A percentile compares a stretch with the other conserved stretches of the same genome.
Evolutionary conservation across 2,329 filamentous ascomycete genomes (phyloP).

Genomic region (Pseudopyrenochaeta lycopersici): DNA sequence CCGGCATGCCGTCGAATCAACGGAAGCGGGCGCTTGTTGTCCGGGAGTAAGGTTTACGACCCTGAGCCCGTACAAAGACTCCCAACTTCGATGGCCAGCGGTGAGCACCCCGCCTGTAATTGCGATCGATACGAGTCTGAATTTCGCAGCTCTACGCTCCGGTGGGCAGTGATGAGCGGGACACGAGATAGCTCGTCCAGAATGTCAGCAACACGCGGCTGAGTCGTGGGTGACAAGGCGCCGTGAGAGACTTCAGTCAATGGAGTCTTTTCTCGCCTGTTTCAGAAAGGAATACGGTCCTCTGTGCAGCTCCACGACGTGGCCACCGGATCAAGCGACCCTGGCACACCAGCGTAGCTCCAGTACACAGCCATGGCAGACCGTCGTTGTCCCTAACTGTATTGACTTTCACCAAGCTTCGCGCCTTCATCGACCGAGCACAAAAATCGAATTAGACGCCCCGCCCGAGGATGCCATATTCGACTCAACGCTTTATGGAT

Average conservation of each 20-base stretch:
- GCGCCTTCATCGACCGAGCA: slow-evolving; percentile 4
- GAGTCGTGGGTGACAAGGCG: slow-evolving; percentile 29
- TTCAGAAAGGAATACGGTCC: slow-evolving; percentile 5
- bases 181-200: slow-evolving; percentile 16
- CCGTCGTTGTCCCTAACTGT: slow-evolving; percentile 9
- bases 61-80: slow-evolving; percentile 10
- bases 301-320: slow-evolving; percentile 19
- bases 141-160: slow-evolving; percentile 17
- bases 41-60: slow-evolving; percentile 12
- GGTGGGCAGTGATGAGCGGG: slow-evolving; percentile 20
- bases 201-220: slow-evolving; percentile 34
- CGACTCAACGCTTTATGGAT: neutral
- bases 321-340: slow-evolving; percentile 18
- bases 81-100: slow-evolving; percentile 6
- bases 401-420: slow-evolving; percentile 20
- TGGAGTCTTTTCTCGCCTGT: slow-evolving; percentile 12
- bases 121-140: slow-evolving; percentile 22
- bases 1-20: slow-evolving; percentile 7
- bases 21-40: neutral
- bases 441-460: slow-evolving; percentile 6
- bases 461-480: neutral
- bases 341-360: slow-evolving; percentile 13
- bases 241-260: slow-evolving; percentile 9
- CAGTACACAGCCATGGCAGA: slow-evolving; percentile 9
- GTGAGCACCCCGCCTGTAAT: slow-evolving; percentile 7